phyloP scores from a whole-genome alignment of 208 protist species.

The Phytomonas francai region DNA sequence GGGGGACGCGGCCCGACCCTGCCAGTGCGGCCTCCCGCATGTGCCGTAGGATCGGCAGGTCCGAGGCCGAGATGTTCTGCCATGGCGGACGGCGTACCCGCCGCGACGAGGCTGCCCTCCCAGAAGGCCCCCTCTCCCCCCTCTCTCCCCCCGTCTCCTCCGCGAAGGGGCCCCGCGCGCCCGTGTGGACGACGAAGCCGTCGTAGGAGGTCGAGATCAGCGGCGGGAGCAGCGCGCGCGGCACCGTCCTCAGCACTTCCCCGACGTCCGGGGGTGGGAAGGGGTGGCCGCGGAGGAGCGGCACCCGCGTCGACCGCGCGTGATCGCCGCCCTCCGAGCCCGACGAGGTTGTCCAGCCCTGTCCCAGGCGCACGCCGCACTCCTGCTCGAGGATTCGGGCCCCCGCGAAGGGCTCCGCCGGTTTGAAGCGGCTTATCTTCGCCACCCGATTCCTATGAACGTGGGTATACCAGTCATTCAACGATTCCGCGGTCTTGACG shows the following conservation, averaged over 20 bases:
- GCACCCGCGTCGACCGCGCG: slow-evolving; percentile 12
- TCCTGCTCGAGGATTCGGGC: slow-evolving; percentile 22
- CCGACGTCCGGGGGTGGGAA: slow-evolving; percentile 18
- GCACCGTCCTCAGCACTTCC: slow-evolving; percentile 20
- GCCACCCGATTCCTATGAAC: slow-evolving; percentile 34
- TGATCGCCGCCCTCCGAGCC: not conserved
- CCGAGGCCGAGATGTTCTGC: slow-evolving; percentile 43
- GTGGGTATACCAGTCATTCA: slow-evolving; percentile 35
- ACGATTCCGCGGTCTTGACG: slow-evolving; percentile 24
- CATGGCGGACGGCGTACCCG: slow-evolving; percentile 27
- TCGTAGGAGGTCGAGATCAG: slow-evolving; percentile 21
- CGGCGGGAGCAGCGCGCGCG: slow-evolving; percentile 22
- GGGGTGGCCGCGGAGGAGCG: slow-evolving; percentile 28
- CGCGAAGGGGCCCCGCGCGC: not conserved
- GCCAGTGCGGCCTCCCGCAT: slow-evolving; percentile 15
- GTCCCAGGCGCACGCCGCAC: slow-evolving; percentile 1
- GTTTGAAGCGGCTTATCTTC: slow-evolving; percentile 35
- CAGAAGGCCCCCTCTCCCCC: not conserved
- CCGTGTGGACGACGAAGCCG: not conserved
- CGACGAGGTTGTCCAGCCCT: not conserved
- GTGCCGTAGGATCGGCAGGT: slow-evolving; percentile 49
- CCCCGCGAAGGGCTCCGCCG: slow-evolving; percentile 41
- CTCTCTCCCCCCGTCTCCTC: not conserved
- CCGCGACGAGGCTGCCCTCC: not conserved
- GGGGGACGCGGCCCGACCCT: not conserved